Conservation (phyloP, 345 rosid genomes). For the Citrus sinensis region DVS_A1.0 CM039165.1:35237001-35237500, state of each 20-base stretch:
- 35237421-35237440: not conserved
- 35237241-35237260: conserved; percentile 38
- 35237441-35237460: not conserved
- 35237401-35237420: not conserved
- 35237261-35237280: conserved; percentile 37
- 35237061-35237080: conserved; percentile 9
- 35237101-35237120: conserved; percentile 28
- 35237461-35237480: not conserved
- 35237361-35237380: not conserved
- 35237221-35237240: conserved; percentile 46
- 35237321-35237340: not conserved
- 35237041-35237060: conserved; percentile 8
- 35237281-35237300: conserved; percentile 33
- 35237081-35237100: conserved; percentile 26
- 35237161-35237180: conserved; percentile 73
- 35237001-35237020: conserved; percentile 25
- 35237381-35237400: not conserved
- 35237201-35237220: conserved; percentile 59
- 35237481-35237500: not conserved
- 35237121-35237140: conserved; percentile 34
- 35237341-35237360: not conserved
- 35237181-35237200: conserved; percentile 80
- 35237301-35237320: conserved; percentile 1
- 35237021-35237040: conserved; percentile 16
- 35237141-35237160: conserved; percentile 55